These are phyloP conservation scores for Heliamphora ciliata DNA, from an alignment of 179 eudicot genomes.

Conservation along the genomic window DNA sequence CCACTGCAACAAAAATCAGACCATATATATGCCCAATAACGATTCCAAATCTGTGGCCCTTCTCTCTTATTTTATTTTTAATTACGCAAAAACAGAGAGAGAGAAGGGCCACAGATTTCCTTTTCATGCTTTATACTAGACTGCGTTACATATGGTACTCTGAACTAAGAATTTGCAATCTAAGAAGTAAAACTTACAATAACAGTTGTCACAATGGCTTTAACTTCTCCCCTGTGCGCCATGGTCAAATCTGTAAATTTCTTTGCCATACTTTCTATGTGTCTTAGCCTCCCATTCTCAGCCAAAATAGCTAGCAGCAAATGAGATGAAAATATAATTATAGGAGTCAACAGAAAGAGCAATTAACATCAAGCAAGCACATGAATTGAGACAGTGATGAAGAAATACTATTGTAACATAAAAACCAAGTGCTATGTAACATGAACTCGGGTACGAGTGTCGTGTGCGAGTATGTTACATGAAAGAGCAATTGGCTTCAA, in stretches of 20 bases:
- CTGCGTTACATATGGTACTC: neutral
- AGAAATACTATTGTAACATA: neutral
- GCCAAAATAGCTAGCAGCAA: conserved; percentile 50
- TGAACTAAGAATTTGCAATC: neutral
- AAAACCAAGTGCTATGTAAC: no score
- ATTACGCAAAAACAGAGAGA: no score
- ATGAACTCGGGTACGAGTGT: no score
- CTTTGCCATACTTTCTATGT: conserved; percentile 48
- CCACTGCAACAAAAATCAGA: neutral
- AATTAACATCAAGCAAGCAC: neutral
- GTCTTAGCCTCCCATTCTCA: conserved; percentile 63
- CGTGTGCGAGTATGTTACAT: no score
- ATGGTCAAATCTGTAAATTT: conserved; percentile 74
- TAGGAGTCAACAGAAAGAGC: neutral
- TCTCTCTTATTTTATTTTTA: no score
- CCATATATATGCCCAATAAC: neutral
- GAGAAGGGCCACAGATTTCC: neutral
- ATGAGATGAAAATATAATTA: neutral
- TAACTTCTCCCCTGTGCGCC: conserved; percentile 86
- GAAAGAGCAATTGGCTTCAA: no score
- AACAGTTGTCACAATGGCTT: conserved; percentile 65
- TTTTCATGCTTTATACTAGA: neutral
- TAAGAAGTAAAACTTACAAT: conserved; percentile 50
- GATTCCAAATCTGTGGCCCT: no score
- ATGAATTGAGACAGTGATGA: neutral